These are phyloP conservation scores for Polyplosphaeria fusca DNA, from an alignment of 495 filamentous ascomycete genomes.

Conservation along the genomic window DNA sequence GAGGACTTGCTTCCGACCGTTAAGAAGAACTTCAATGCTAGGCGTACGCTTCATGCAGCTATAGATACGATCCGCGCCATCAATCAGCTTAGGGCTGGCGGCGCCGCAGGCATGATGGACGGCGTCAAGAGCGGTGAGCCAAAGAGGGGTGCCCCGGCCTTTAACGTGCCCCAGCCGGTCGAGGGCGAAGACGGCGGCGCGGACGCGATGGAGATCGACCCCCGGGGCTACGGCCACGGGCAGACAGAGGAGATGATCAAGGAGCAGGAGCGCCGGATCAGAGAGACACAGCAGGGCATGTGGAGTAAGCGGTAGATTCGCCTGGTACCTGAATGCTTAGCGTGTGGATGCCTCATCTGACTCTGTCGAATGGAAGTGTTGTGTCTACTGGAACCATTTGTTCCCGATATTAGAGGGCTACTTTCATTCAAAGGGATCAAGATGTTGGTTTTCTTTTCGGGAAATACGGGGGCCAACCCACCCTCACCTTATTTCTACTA, in stretches of 20 bases:
- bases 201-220: constrained; percentile 53
- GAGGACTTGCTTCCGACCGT: constrained; percentile 85
- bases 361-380: no score
- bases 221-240: constrained; percentile 56
- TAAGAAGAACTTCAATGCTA: constrained; percentile 98
- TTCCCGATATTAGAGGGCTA: no score
- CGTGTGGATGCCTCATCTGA: no score
- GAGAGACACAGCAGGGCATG: constrained; percentile 58
- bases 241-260: constrained; percentile 64
- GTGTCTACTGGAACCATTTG: no score
- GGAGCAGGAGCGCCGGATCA: constrained; percentile 59
- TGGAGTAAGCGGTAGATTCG: constrained; percentile 48
- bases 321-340: no score
- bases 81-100: constrained; percentile 88
- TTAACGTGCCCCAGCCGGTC: constrained; percentile 29
- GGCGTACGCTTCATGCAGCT: constrained; percentile 87
- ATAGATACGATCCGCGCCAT: constrained; percentile 98
- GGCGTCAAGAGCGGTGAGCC: constrained; percentile 65
- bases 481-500: no score
- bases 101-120: constrained; percentile 75
- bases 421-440: no score
- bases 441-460: no score
- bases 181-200: constrained; percentile 37
- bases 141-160: constrained; percentile 42
- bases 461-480: no score